phyloP scores from a whole-genome alignment of 2,329 filamentous ascomycete species.

The Exophiala sp. region DNA sequence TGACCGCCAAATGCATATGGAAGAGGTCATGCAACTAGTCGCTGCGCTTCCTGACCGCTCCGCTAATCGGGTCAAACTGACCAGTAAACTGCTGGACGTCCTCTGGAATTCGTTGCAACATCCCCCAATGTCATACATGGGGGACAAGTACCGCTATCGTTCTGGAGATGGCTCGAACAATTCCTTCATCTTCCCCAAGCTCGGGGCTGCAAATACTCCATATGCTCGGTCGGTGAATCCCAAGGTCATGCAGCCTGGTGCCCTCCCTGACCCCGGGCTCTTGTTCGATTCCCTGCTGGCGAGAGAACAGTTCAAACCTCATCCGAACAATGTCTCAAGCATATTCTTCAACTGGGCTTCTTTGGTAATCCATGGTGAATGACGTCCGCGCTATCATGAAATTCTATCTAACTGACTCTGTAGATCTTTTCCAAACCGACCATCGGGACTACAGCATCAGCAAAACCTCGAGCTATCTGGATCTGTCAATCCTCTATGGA shows the following conservation, averaged over 20 bases:
- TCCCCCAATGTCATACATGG: slow-evolving; percentile 56
- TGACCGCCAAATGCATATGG: slow-evolving; percentile 74
- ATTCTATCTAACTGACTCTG: background rate
- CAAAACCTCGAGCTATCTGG: slow-evolving; percentile 66
- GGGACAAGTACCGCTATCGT: slow-evolving; percentile 58
- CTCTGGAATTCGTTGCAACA: slow-evolving; percentile 69
- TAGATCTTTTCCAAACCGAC: slow-evolving; percentile 66
- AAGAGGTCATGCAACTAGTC: slow-evolving; percentile 63
- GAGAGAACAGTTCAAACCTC: slow-evolving; percentile 42
- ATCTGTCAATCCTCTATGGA: slow-evolving; percentile 66
- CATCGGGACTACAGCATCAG: slow-evolving; percentile 53
- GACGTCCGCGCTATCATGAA: too few species aligned
- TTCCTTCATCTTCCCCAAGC: slow-evolving; percentile 58
- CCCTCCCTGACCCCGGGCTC: slow-evolving; percentile 59
- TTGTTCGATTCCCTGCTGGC: slow-evolving; percentile 43
- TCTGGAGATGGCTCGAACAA: slow-evolving; percentile 66
- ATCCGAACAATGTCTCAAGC: slow-evolving; percentile 67
- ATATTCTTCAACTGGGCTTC: slow-evolving; percentile 68
- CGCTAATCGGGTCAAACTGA: slow-evolving; percentile 56
- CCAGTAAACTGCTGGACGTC: slow-evolving; percentile 60
- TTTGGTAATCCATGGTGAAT: slow-evolving; percentile 62
- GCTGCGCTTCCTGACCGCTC: slow-evolving; percentile 59
- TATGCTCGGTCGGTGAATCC: slow-evolving; percentile 62
- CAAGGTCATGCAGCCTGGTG: slow-evolving; percentile 49
- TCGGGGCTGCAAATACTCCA: slow-evolving; percentile 61